Base-by-base conservation (phyloP, 768 basidiomycete genomes). In the Chalciporus sphaerocephalus region DNA sequence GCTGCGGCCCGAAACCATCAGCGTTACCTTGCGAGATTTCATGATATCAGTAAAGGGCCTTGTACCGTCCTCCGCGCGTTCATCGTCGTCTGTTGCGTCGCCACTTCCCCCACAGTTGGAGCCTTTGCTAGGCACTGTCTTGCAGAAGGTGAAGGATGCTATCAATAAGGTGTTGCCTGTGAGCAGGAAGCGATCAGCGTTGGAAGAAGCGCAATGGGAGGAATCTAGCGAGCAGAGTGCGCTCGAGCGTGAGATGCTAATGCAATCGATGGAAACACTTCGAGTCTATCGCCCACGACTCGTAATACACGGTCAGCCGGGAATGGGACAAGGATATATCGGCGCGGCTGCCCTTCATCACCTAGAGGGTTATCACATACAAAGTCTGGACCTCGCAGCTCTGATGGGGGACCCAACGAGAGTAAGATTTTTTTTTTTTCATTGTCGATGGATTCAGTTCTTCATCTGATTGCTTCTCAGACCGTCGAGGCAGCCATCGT, bases 31-130 rank as follows among this genome's bases (percentile, higher is more conserved):
- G 40, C 75, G 90, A 32, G 96, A 99, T 63, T 99, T 99, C 61
- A 92, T 97, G 92, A 87, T 95, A 57, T 91, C 95, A 2, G 81
- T 96, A 46, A 92, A 96, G 67, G 95, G 93, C 62, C 75, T 98
- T 22, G 85, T 97, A 0, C 96, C 96, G 0, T 96, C 96, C 0
- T 95, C 95, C 9, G 92, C 93, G 2, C 77, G 96, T 34, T 92
- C 96, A 0, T 83, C 92, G 0, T 79, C 94, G 0, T 91, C 92
- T 0, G 76, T 85, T 4, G 94, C 96, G 0, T 76, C 84, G 0
- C 86, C 92, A 1, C 73, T 99, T 5, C 95, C 96, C 0, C 56
- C 72, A 0, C 96, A 98, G 56, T 80, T 99, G 36, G 78, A 75
- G 0, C 88, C 96, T 0, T 66, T 98, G 13, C 75, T 98, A 2